Base-by-base conservation (phyloP, 306 rosid species). In the Dalbergia cultrata region DNA sequence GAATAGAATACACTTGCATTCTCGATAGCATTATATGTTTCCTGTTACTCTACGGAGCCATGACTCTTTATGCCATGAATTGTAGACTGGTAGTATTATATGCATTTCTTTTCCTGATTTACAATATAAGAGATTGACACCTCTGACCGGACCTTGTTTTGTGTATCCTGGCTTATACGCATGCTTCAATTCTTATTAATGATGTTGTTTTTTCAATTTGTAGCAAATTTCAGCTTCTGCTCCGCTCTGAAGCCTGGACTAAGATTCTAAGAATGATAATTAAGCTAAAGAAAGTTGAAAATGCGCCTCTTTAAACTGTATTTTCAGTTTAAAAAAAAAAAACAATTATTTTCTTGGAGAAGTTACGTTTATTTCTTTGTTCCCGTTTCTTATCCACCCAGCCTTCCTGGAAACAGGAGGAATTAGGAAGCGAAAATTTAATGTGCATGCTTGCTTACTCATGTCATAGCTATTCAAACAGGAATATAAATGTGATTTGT, bases 261-360 rank as follows among this genome's bases (percentile, higher is more conserved):
- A 21, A 21, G 22, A 26, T 26, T 26, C 16, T 44, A 34, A 70
- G 4, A 67, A 41, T 41, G 13, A 16, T 54, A 33, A 12, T 72
- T 18, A 52, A 72, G 49, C 2, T 26, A 26, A 72, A 54, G 44
- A 67, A 47, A 58, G 16, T 43, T 5, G 26, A 43, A 10, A 47
- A 14, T 17, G 12, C 10, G 26, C 58, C 71, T 62, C 53, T 44
- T 78, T n/a, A 31, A 58, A 68, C 33, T 41, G 39, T 69, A 31
- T 58, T 18, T 17, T 31, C 70, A 10, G 41, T 59, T 58, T 18
- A 13, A 19, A 31, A 26, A 26, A 31, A 26, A 26, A 50, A 53
- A 76, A 53, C 8, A 19, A 53, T 13, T 3, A 66, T 37, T 50
- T 6, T 72, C 11, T 10, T 10, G 18, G 41, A 37, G 16, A 54